A percentile compares a stretch with the other conserved stretches of the same genome.
These are phyloP conservation scores for Coemansia sp. DNA, from an alignment of 192 early-diverging fungal species.

Conservation along the genomic window DNA sequence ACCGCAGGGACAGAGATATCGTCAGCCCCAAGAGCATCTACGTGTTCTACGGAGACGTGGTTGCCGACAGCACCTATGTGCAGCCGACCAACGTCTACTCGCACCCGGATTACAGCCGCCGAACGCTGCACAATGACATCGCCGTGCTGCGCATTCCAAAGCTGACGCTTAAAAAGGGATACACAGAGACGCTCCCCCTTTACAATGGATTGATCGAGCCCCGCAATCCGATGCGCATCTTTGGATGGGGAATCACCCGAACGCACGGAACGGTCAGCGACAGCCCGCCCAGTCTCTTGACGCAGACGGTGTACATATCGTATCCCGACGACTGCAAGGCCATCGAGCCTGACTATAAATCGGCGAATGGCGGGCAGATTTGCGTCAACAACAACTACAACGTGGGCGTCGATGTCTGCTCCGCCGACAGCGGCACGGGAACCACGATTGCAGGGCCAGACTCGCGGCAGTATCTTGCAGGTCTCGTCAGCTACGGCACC, in stretches of 20 bases:
- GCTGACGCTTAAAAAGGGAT: slow-evolving; percentile 12
- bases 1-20: background rate
- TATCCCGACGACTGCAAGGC: slow-evolving; percentile 39
- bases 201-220: slow-evolving; percentile 22
- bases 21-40: slow-evolving; percentile 9
- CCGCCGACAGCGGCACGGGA: slow-evolving; percentile 45
- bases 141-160: slow-evolving; percentile 23
- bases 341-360: slow-evolving; percentile 26
- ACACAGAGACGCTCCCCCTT: slow-evolving; percentile 20
- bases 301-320: slow-evolving; percentile 30
- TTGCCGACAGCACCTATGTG: slow-evolving; percentile 12
- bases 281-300: slow-evolving; percentile 16
- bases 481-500: slow-evolving; percentile 48
- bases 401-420: slow-evolving; percentile 45
- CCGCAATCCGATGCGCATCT: slow-evolving; percentile 23
- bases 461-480: slow-evolving; percentile 30
- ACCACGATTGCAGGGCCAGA: slow-evolving; percentile 16
- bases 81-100: slow-evolving; percentile 18
- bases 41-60: slow-evolving; percentile 25
- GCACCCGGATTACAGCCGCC: slow-evolving; percentile 28
- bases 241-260: slow-evolving; percentile 39
- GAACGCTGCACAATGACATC: slow-evolving; percentile 33
- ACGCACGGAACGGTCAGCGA: slow-evolving; percentile 21
- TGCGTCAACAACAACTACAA: slow-evolving; percentile 44
- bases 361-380: slow-evolving; percentile 36